Conservation (phyloP, 306 rosid species). For the Canavalia ensiformis region DNA sequence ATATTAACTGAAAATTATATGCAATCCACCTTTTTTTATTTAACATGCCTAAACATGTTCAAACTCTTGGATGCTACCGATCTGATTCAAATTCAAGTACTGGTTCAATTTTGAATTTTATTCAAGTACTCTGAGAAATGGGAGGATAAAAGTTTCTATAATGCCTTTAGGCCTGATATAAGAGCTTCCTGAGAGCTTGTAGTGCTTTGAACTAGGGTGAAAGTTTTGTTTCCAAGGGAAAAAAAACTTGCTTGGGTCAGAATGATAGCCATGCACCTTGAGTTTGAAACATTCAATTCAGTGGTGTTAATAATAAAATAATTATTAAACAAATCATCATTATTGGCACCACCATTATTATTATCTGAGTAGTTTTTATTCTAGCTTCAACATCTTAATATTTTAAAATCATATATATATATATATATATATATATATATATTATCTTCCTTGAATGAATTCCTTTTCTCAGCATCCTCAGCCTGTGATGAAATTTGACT, state of each 20-base stretch:
- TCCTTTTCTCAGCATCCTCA: conserved; percentile 6
- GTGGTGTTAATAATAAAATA: too few relatives aligned
- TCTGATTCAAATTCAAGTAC: neutral
- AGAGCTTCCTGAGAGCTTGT: too few relatives aligned
- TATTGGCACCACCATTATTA: neutral
- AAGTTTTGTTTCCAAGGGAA: too few relatives aligned
- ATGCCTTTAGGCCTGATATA: too few relatives aligned
- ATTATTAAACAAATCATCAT: neutral
- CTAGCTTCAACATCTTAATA: conserved; percentile 11
- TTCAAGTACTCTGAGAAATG: neutral
- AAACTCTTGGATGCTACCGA: neutral
- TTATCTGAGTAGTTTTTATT: neutral
- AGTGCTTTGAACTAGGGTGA: too few relatives aligned
- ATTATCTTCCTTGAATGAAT: neutral
- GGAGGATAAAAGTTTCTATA: neutral
- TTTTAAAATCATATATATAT: conserved; percentile 17
- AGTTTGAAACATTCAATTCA: too few relatives aligned
- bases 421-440: neutral
- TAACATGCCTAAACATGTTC: neutral
- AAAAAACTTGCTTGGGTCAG: too few relatives aligned
- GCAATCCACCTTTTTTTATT: neutral
- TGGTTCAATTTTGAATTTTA: neutral
- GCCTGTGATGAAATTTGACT: conserved; percentile 10
- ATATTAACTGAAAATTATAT: neutral
- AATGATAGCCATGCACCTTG: too few relatives aligned